Conservation (phyloP, 805 yeast species). For the Gaillardinia entomophila region DNA sequence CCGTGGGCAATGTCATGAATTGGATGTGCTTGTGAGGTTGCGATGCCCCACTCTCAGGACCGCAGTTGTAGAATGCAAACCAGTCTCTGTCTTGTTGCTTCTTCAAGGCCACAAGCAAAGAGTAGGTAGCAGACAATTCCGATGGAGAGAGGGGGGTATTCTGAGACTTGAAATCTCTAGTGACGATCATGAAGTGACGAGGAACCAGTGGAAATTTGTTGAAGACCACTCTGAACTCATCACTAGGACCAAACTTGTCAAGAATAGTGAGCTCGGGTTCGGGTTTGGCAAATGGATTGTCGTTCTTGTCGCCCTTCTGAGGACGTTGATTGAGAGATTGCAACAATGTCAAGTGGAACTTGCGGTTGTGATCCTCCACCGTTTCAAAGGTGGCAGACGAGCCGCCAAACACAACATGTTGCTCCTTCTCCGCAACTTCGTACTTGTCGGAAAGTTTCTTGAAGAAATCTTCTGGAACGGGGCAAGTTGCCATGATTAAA, state of each 20-base stretch:
- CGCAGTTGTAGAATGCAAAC: constrained; percentile 86
- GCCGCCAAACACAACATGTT: constrained; percentile 47
- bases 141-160: constrained; percentile 60
- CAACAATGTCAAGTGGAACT: constrained; percentile 26
- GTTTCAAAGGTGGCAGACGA: constrained; percentile 32
- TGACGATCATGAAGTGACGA: constrained; percentile 72
- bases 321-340: constrained; percentile 33
- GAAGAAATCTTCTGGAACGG: constrained; percentile 34
- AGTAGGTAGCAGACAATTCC: constrained; percentile 60
- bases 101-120: constrained; percentile 48
- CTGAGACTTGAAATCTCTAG: constrained; percentile 70
- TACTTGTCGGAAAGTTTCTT: constrained; percentile 34
- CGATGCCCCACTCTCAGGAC: constrained; percentile 88
- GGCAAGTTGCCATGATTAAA: constrained; percentile 10
- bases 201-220: constrained; percentile 85
- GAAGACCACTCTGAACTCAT: constrained; percentile 55
- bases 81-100: constrained; percentile 30
- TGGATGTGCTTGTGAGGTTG: constrained; percentile 92
- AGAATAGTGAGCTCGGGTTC: constrained; percentile 68
- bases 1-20: constrained; percentile 63
- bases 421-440: constrained; percentile 41
- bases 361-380: constrained; percentile 17
- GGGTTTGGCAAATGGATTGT: constrained; percentile 75
- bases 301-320: constrained; percentile 32
- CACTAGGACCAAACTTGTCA: constrained; percentile 44